A percentile compares a stretch with the other conserved stretches of the same genome.
Conservation (phyloP, 1,139 yeast genomes). For the Yamadazyma blattariae region DNA sequence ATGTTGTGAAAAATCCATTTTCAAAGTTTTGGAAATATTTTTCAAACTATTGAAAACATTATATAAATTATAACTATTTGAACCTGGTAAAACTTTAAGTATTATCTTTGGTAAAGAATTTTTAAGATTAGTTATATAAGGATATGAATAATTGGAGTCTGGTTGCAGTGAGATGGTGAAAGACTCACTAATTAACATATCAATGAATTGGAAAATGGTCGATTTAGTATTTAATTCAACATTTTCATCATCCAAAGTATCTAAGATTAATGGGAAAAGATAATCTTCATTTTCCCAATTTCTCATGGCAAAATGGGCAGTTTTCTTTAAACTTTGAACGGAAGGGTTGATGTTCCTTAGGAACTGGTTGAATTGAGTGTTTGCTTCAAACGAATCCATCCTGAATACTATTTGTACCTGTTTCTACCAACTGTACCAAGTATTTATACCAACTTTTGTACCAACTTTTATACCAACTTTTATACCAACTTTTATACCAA, state of each 20-base stretch:
- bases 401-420: too few species aligned
- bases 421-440: too few species aligned
- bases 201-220: constrained; percentile 68
- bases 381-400: constrained; percentile 82
- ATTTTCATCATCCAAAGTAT: constrained; percentile 50
- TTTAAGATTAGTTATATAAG: constrained; percentile 47
- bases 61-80: constrained; percentile 47
- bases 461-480: not conserved
- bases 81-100: constrained; percentile 50
- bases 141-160: constrained; percentile 29
- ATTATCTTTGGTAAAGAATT: constrained; percentile 46
- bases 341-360: constrained; percentile 64
- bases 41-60: constrained; percentile 38
- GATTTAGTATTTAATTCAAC: constrained; percentile 60
- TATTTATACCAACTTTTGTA: too few species aligned
- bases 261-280: constrained; percentile 66
- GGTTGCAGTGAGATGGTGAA: constrained; percentile 30
- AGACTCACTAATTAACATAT: constrained; percentile 48
- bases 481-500: too few species aligned
- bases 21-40: constrained; percentile 36
- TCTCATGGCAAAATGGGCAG: constrained; percentile 59
- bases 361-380: constrained; percentile 63
- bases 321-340: constrained; percentile 49
- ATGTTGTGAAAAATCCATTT: constrained; percentile 26
- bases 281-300: constrained; percentile 67